Base-by-base conservation (phyloP, 306 rosid species). In the Oxytropis ochrocephala region DNA sequence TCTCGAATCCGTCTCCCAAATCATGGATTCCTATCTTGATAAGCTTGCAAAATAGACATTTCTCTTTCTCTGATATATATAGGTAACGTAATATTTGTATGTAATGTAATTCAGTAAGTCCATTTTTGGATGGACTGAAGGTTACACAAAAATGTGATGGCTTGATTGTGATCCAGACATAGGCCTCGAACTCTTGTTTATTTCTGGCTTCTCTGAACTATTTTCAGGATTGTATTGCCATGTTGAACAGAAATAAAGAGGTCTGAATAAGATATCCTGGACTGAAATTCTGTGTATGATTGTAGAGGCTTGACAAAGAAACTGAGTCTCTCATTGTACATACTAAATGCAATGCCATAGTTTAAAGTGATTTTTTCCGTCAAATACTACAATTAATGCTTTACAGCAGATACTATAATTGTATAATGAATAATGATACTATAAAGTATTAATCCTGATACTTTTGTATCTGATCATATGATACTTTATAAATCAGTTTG, bases 21-120 rank as follows among this genome's bases (percentile, higher is more conserved):
- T 84, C 82, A 87, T 90, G 94, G 88, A 90, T 75, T 80, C 77
- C 44, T 77, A 38, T 64, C 89, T 90, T 48, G 77, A 82, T 74
- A 80, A 85, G 76, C 84, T 87, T 46, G 76, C 82, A 13, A 78
- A 77, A 43, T 85, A 78, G 74, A 10, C 35, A 39, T 16, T 29
- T 51, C 60, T 48, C 11, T 13, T 54, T 52, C 44, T 59, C 17
- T 67, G 3, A 12, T 1, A 18, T 35, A 32, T 29, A 24, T 52
- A 66, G 67, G 14, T 38, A 19, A 38, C 49, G 78, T 78, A 78
- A 54, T 77, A 51, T 76, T 27, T 67, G 32, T 41, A 44, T 77
- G 78, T 70, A 75, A 47, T 52, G 55, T 73, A 63, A 73, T 79
- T 69, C 64, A 72, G 75, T 75, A 69, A 64, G 89, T 85, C 85